phyloP scores from a whole-genome alignment of 495 filamentous ascomycete species.

The Rusavskia elegans region DNA sequence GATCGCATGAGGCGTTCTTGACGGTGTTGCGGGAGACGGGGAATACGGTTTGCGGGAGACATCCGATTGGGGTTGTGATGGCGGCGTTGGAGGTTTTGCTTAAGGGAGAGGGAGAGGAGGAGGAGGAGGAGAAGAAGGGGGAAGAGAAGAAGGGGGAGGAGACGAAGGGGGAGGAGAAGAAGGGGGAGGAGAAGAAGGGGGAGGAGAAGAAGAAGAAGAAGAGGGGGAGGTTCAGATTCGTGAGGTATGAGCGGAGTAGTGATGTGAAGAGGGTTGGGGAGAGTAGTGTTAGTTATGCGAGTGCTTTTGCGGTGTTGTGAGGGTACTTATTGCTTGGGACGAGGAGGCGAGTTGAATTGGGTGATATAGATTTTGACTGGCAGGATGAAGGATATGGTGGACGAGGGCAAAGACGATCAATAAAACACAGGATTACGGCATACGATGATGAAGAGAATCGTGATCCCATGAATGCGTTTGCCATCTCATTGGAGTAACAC shows the following conservation, averaged over 20 bases:
- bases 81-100: constrained; percentile 56
- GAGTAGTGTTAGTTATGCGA: constrained; percentile 90
- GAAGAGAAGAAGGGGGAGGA: constrained; percentile 16
- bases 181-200: constrained; percentile 46
- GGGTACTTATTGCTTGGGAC: background rate
- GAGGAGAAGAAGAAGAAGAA: constrained; percentile 16
- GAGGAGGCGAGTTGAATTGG: background rate
- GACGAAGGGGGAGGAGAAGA: background rate
- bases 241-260: constrained; percentile 82
- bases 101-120: constrained; percentile 16
- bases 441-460: too few species aligned
- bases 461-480: too few species aligned
- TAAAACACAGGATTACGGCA: too few species aligned
- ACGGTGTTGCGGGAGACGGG: constrained; percentile 51
- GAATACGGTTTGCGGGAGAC: constrained; percentile 90
- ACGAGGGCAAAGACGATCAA: background rate
- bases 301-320: constrained; percentile 49
- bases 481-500: too few species aligned
- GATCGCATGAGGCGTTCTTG: constrained; percentile 52
- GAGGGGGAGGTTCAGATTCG: constrained; percentile 60
- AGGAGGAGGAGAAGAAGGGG: constrained; percentile 11
- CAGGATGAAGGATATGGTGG: background rate
- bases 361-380: background rate
- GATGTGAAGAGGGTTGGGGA: constrained; percentile 54
- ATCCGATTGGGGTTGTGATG: constrained; percentile 93